Percentiles rank a stretch among this genome's conserved stretches.
phyloP scores from a whole-genome alignment of 2,329 filamentous ascomycete genomes.

The Dactylellina sp. region DNA sequence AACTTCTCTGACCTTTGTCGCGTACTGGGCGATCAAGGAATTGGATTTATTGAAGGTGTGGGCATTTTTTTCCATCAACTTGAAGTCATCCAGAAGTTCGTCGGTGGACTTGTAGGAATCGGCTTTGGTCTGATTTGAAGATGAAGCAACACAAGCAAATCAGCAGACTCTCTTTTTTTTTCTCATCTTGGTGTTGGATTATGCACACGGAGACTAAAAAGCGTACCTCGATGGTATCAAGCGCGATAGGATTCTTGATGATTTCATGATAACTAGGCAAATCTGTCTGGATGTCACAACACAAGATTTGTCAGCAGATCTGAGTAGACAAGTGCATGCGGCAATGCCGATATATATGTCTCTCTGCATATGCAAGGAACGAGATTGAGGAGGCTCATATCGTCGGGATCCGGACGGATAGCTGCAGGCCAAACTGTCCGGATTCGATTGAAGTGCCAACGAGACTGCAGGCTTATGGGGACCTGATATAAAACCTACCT shows the following conservation, averaged over 20 bases:
- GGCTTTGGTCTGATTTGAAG: conserved; percentile 23
- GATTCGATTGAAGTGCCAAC: not conserved
- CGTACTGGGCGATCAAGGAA: conserved; percentile 46
- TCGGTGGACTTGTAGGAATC: conserved; percentile 36
- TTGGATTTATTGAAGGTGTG: conserved; percentile 47
- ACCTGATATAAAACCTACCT: conserved; percentile 32
- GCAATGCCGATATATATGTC: not conserved
- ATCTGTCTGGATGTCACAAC: conserved; percentile 37
- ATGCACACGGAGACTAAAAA: not conserved
- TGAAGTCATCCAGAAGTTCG: conserved; percentile 40
- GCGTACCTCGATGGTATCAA: conserved; percentile 50
- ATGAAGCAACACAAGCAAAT: conserved; percentile 36
- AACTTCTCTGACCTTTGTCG: conserved; percentile 24
- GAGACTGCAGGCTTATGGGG: not conserved
- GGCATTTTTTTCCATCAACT: conserved; percentile 50
- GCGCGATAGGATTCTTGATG: conserved; percentile 38
- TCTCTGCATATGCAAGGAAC: conserved; percentile 25
- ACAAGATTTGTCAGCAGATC: conserved; percentile 44
- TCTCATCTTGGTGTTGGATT: not conserved
- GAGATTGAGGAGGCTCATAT: too few relatives aligned
- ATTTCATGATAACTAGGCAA: conserved; percentile 33
- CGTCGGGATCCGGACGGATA: conserved; percentile 21
- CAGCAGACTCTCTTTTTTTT: not conserved
- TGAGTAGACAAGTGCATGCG: conserved; percentile 7
- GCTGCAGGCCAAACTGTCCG: conserved; percentile 26